Conservation (phyloP, 148 eudicot species). For the Chenopodium suecicum region DNA sequence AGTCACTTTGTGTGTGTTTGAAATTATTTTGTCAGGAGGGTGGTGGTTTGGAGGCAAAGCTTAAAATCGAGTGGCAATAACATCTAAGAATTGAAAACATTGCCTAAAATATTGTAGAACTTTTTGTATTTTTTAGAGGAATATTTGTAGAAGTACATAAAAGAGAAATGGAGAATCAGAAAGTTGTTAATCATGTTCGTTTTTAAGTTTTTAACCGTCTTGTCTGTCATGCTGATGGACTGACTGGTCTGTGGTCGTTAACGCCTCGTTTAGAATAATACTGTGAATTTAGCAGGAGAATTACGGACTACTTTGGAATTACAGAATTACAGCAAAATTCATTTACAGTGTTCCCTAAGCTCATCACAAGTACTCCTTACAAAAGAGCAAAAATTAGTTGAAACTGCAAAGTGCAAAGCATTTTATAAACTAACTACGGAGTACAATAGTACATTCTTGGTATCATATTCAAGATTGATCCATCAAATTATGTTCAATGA, state of each 20-base stretch:
- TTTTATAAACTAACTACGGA: neutral
- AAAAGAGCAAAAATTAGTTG: neutral
- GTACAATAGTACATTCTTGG: too few relatives aligned
- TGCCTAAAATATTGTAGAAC: neutral
- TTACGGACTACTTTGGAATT: neutral
- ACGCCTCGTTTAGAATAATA: neutral
- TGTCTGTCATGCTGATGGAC: neutral
- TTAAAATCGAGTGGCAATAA: neutral
- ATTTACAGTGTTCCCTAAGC: neutral
- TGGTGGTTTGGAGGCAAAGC: neutral
- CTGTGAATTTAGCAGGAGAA: neutral
- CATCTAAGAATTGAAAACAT: neutral
- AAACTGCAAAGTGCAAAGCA: neutral
- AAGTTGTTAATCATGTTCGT: neutral
- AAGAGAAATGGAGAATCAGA: neutral
- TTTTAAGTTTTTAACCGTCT: neutral
- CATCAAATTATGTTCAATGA: too few relatives aligned
- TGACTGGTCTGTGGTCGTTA: neutral
- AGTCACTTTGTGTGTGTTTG: neutral
- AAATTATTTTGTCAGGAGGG: neutral
- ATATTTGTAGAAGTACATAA: neutral
- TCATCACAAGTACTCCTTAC: neutral
- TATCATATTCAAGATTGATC: too few relatives aligned
- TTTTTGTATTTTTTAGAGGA: neutral
- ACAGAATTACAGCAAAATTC: neutral